Conservation (phyloP, 148 eudicot genomes). For the Nepenthes mirabilis region DNA sequence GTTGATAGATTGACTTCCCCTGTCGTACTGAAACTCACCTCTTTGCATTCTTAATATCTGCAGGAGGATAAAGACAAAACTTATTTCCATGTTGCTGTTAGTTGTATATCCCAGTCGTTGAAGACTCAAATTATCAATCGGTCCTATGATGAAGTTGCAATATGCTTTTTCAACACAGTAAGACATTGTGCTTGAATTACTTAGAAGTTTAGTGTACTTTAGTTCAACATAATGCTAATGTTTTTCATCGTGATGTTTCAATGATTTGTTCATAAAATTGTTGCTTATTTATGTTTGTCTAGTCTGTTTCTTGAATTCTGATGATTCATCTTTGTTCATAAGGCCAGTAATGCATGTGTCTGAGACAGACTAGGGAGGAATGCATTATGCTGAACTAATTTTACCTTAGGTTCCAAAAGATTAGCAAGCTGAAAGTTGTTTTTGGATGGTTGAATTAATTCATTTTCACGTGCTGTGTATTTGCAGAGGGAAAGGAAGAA, state of each 20-base stretch:
- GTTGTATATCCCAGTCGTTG: constrained; percentile 63
- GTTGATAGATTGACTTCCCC: not conserved
- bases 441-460: no score
- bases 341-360: no score
- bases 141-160: constrained; percentile 79
- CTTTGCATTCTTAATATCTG: constrained; percentile 1
- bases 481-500: constrained; percentile 89
- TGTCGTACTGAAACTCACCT: not conserved
- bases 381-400: no score
- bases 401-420: no score
- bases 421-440: no score
- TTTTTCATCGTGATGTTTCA: not conserved
- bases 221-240: not conserved
- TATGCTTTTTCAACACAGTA: constrained; percentile 95
- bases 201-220: not conserved
- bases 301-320: no score
- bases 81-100: constrained; percentile 65
- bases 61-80: constrained; percentile 64
- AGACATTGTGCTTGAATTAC: constrained; percentile 11
- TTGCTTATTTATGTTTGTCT: no score
- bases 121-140: constrained; percentile 79
- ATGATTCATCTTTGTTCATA: no score
- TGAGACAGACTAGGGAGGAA: no score
- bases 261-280: not conserved
- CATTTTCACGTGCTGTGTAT: constrained; percentile 4